Base-by-base conservation (phyloP, 1,284 basidiomycete species). In the Termitomyces sp. region DNA sequence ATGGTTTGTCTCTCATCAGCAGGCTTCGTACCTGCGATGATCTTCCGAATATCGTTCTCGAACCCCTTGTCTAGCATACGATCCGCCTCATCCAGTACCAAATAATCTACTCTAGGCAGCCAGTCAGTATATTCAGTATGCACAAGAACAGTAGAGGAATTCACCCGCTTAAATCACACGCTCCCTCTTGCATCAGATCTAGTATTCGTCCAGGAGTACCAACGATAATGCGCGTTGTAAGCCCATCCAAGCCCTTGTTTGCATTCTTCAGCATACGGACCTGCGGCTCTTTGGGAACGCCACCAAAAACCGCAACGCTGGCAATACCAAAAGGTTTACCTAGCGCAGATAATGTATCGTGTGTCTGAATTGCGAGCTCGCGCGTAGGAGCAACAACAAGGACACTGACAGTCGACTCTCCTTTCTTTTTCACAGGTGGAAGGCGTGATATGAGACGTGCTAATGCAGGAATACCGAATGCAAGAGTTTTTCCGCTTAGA, bases 51-150 rank as follows among this genome's bases (percentile, higher is more conserved):
- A 70, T 99, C 97, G 65, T 98, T 97, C 74, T 99, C 97, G 70
- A 99, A 99, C 0, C 97, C 97, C 66, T 91, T 94, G 70, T 99
- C 97, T 47, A 99, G 78, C 96, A 99, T 98, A 45, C 96, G 82
- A 73, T 99, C 96, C 1, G 96, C 96, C 73, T 99, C 96, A 67
- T 99, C 97, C 40, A 99, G 75, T 0, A 98, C 96, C 15, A 98
- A 78, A 75, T 95, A 98, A 49, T 85, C 80, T 26, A 98, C 93
- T 40, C 90, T 88, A 60, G 50, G 47, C 13, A 42, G 5, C 24
- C 45, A 19, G 54, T 58, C 12, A 56, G 33, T 21, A 17, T 48
- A 24, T 24, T 24, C 5, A 10, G 19, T n/a, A 49, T 38, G 30
- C 33, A 13, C 10, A 50, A 3, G 24, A 44, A 52, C 41, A 41